Conservation (phyloP, 371 early-diverging fungal genomes). For the Mortierella sp. region DNA sequence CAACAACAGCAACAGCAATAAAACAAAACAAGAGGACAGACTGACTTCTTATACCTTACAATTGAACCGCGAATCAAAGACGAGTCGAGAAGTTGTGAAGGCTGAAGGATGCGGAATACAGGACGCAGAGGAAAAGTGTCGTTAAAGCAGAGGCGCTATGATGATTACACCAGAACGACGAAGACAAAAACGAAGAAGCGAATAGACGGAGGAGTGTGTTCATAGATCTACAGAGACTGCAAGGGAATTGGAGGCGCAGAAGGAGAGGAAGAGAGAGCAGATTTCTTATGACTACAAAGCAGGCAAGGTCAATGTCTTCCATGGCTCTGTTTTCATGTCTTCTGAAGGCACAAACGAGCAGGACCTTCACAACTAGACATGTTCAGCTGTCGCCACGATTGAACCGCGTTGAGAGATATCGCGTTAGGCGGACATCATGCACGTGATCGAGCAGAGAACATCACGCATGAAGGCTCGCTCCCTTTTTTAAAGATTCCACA, state of each 20-base stretch:
- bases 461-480: background rate
- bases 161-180: background rate
- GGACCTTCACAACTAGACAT: background rate
- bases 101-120: too few relatives aligned
- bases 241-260: too few relatives aligned
- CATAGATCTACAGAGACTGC: too few relatives aligned
- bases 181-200: too few relatives aligned
- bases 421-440: background rate
- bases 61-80: too few relatives aligned
- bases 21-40: background rate
- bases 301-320: too few relatives aligned
- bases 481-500: background rate
- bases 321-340: too few relatives aligned
- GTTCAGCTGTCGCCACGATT: background rate
- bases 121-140: too few relatives aligned
- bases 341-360: background rate
- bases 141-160: too few relatives aligned
- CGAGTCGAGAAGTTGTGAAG: too few relatives aligned
- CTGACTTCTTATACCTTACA: background rate
- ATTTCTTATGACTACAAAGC: too few relatives aligned
- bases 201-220: background rate
- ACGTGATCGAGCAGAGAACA: background rate
- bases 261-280: too few relatives aligned
- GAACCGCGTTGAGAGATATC: background rate
- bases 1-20: background rate